Percentiles rank a stretch among this genome's conserved stretches.
These are phyloP conservation scores for Chalara sp. DNA, from an alignment of 2,329 filamentous ascomycete species.

Conservation along the genomic window DNA sequence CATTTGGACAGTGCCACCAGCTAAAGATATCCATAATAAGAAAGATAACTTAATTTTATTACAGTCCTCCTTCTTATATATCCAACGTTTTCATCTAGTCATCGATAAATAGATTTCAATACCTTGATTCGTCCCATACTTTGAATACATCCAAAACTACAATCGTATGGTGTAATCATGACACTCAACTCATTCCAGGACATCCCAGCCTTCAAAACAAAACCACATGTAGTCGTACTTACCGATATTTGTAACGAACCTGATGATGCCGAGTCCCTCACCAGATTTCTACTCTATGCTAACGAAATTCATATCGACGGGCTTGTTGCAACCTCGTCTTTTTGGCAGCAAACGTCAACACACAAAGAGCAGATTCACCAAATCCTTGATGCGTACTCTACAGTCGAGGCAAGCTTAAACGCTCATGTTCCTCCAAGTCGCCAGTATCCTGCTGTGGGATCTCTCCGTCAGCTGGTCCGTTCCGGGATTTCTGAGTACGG, in stretches of 20 bases:
- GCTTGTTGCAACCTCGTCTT: slow-evolving; percentile 32
- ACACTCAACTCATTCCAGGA: no score
- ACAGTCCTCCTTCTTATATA: no score
- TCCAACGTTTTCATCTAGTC: no score
- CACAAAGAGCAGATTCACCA: slow-evolving; percentile 7
- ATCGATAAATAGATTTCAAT: no score
- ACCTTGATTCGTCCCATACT: no score
- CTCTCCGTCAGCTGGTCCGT: neutral
- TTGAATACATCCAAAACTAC: no score
- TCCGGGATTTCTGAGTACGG: slow-evolving; percentile 6
- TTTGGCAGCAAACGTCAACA: slow-evolving; percentile 17
- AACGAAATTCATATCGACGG: slow-evolving; percentile 33
- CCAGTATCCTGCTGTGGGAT: neutral
- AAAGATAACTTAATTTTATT: no score
- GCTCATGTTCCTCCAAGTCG: neutral
- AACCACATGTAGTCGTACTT: slow-evolving; percentile 33
- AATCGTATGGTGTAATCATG: no score
- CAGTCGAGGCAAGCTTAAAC: neutral
- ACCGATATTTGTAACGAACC: slow-evolving; percentile 33
- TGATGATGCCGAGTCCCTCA: slow-evolving; percentile 31
- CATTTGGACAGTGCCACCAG: no score
- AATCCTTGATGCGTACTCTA: slow-evolving; percentile 7
- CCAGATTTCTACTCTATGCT: slow-evolving; percentile 30
- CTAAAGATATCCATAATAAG: no score
- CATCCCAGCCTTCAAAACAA: slow-evolving; percentile 5